These are phyloP conservation scores for Alternaria conjuncta DNA, from an alignment of 2,329 filamentous ascomycete genomes.

Conservation along the genomic window DNA sequence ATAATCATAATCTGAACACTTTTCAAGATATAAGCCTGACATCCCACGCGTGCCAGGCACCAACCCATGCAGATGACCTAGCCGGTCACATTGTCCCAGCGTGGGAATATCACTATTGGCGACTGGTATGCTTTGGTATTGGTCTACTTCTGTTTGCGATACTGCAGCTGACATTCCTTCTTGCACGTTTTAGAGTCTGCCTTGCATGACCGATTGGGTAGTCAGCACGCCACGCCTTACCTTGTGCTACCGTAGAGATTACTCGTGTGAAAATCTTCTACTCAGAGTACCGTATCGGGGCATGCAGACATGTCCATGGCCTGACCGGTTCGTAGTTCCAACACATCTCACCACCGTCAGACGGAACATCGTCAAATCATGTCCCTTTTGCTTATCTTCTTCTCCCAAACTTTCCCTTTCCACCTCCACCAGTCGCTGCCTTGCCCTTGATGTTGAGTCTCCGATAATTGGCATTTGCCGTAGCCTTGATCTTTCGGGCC, in stretches of 20 bases:
- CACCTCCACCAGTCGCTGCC: constrained; percentile 46
- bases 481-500: constrained; percentile 54
- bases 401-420: constrained; percentile 50
- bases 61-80: constrained; percentile 35
- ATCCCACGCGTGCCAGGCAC: constrained; percentile 15
- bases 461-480: constrained; percentile 57
- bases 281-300: not conserved
- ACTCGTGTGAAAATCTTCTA: constrained; percentile 2
- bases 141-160: constrained; percentile 1
- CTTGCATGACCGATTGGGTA: constrained; percentile 9
- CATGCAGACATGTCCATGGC: not conserved
- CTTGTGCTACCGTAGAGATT: constrained; percentile 6
- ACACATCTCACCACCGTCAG: not conserved
- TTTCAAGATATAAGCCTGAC: not conserved
- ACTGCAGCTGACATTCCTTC: constrained; percentile 4
- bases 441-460: constrained; percentile 60
- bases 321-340: not conserved
- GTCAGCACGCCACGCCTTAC: constrained; percentile 1
- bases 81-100: constrained; percentile 39
- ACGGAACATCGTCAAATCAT: not conserved
- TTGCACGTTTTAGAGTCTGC: constrained; percentile 1
- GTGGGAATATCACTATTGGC: constrained; percentile 18
- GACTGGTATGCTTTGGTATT: constrained; percentile 1
- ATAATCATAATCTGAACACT: too few relatives aligned
- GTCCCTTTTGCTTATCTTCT: constrained; percentile 25